Conservation (phyloP, 768 basidiomycete genomes). For the Glaciozyma martinii region DNA sequence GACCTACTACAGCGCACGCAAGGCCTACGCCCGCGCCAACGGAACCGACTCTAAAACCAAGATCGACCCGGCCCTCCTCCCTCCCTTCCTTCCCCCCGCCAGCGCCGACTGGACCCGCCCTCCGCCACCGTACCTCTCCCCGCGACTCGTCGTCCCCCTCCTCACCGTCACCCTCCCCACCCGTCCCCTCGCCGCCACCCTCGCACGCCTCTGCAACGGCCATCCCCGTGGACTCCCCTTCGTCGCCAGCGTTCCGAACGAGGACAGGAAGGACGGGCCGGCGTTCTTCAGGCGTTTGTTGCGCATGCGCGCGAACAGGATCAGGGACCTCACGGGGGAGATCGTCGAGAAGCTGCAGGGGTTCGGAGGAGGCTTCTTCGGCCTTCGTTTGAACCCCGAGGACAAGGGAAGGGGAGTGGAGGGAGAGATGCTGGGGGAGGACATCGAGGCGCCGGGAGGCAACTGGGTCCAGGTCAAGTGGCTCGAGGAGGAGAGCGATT, state of each 20-base stretch:
- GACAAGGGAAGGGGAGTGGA: slow-evolving; percentile 33
- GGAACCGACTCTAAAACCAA: slow-evolving; percentile 8
- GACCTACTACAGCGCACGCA: background rate
- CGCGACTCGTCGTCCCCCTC: slow-evolving; percentile 35
- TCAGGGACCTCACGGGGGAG: slow-evolving; percentile 37
- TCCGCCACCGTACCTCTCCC: slow-evolving; percentile 9
- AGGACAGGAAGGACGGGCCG: slow-evolving; percentile 40
- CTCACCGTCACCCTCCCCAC: slow-evolving; percentile 44
- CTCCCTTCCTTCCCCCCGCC: background rate
- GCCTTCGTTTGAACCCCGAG: slow-evolving; percentile 39
- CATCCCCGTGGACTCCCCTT: slow-evolving; percentile 41
- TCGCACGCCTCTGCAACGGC: slow-evolving; percentile 40
- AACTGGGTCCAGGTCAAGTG: slow-evolving; percentile 19
- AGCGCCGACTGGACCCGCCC: slow-evolving; percentile 1
- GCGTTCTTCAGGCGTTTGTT: slow-evolving; percentile 41
- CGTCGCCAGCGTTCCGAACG: slow-evolving; percentile 38
- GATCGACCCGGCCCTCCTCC: slow-evolving; percentile 8
- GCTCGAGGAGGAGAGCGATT: slow-evolving; percentile 6
- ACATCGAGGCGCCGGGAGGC: background rate
- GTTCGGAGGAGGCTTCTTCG: slow-evolving; percentile 41
- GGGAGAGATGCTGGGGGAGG: slow-evolving; percentile 37
- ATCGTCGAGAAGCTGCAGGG: slow-evolving; percentile 41
- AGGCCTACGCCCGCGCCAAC: slow-evolving; percentile 15
- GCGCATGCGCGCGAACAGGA: slow-evolving; percentile 40
- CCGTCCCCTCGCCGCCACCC: slow-evolving; percentile 42